These are phyloP conservation scores for Diaporthe longicolla DNA, from an alignment of 2,329 filamentous ascomycete genomes.

Conservation along the genomic window DNA sequence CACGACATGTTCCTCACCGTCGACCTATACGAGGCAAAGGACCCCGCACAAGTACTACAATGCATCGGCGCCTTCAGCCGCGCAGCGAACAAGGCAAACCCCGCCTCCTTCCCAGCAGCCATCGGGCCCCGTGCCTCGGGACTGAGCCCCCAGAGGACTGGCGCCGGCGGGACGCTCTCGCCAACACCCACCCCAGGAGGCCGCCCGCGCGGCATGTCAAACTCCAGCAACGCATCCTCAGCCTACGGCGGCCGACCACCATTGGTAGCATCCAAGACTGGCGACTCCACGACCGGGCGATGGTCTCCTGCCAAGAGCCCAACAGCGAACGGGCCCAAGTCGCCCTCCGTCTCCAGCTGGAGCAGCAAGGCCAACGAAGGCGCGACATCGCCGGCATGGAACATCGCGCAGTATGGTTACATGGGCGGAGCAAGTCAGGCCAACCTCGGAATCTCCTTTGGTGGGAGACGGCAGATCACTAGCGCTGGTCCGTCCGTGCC, in stretches of 20 bases:
- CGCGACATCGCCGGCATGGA: slow-evolving; percentile 91
- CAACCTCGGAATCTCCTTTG: slow-evolving; percentile 94
- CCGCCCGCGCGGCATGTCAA: slow-evolving; percentile 65
- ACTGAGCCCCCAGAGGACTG: slow-evolving; percentile 77
- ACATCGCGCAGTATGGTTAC: slow-evolving; percentile 98
- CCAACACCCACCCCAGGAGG: slow-evolving; percentile 62
- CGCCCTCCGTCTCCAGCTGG: slow-evolving; percentile 84
- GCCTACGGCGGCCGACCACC: slow-evolving; percentile 59
- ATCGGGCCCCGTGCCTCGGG: slow-evolving; percentile 80
- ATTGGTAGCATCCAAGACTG: slow-evolving; percentile 64
- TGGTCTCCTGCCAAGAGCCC: slow-evolving; percentile 76
- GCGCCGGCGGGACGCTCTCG: slow-evolving; percentile 51
- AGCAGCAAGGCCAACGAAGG: slow-evolving; percentile 87
- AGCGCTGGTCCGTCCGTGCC: slow-evolving; percentile 84
- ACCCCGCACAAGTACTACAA: slow-evolving; percentile 95
- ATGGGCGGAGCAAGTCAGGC: slow-evolving; percentile 98
- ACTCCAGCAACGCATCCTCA: slow-evolving; percentile 72
- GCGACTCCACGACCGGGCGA: slow-evolving; percentile 67
- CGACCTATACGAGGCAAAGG: slow-evolving; percentile 95
- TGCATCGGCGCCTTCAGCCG: slow-evolving; percentile 94
- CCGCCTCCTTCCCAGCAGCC: slow-evolving; percentile 78
- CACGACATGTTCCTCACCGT: slow-evolving; percentile 98
- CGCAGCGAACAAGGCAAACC: slow-evolving; percentile 81
- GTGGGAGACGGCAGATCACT: slow-evolving; percentile 92
- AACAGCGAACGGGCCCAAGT: slow-evolving; percentile 58